These are phyloP conservation scores for Sanchytrium tribonematis DNA, from an alignment of 371 early-diverging fungal species.

Conservation along the genomic window DNA sequence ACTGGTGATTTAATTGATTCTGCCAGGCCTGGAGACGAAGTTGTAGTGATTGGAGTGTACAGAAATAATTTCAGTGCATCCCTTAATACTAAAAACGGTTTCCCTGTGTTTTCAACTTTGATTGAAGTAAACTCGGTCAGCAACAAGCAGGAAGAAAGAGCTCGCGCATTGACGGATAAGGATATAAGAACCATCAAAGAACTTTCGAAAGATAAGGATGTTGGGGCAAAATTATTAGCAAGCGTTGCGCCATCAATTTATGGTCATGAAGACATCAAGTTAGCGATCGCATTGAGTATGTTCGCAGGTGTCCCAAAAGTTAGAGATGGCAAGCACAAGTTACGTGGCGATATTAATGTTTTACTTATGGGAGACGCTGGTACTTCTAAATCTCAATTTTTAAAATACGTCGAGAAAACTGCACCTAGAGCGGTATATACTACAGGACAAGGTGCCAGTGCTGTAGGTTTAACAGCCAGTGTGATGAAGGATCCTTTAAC, in stretches of 20 bases:
- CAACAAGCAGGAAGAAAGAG: conserved; percentile 61
- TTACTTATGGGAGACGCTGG: conserved; percentile 97
- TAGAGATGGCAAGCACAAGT: conserved; percentile 60
- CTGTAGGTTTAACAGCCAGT: conserved; percentile 96
- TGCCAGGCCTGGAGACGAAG: conserved; percentile 92
- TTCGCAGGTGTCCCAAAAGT: conserved; percentile 94
- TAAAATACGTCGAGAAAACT: conserved; percentile 87
- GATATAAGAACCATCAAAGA: conserved; percentile 55
- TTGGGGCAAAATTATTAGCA: conserved; percentile 52
- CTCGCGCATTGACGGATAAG: conserved; percentile 64
- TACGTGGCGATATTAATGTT: conserved; percentile 97
- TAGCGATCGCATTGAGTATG: conserved; percentile 74
- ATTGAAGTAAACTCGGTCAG: conserved; percentile 80
- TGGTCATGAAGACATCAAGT: conserved; percentile 94
- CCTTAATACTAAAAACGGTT: conserved; percentile 75
- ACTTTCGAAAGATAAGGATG: conserved; percentile 45
- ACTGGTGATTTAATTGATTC: conserved; percentile 91
- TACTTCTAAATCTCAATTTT: conserved; percentile 95
- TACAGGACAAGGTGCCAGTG: conserved; percentile 96
- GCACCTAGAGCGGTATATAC: conserved; percentile 90
- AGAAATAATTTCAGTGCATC: conserved; percentile 74
- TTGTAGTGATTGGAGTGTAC: conserved; percentile 90
- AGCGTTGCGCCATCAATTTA: conserved; percentile 96
- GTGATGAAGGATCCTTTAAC: conserved; percentile 89
- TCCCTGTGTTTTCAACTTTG: conserved; percentile 87